These are phyloP conservation scores for Stagonosporopsis cucurbitacearum DNA, from an alignment of 2,329 filamentous ascomycete species.

Conservation along the genomic window DNA sequence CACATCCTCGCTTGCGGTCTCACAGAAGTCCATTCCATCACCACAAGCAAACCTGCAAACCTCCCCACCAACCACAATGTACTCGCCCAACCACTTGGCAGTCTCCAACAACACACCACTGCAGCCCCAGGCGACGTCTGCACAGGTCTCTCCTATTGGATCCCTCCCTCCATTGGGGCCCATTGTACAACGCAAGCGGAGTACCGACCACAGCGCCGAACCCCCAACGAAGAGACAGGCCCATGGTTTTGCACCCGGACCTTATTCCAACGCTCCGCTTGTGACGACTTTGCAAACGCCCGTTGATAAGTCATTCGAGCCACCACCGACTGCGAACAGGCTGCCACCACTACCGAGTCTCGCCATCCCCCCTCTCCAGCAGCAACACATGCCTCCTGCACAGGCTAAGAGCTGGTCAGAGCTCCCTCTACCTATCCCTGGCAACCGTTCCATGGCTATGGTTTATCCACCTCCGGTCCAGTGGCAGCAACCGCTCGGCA, in stretches of 20 bases:
- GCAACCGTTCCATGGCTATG: conserved; percentile 74
- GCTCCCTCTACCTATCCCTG: conserved; percentile 58
- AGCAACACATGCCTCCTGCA: conserved; percentile 31
- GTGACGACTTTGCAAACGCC: conserved; percentile 47
- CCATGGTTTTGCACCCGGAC: conserved; percentile 45
- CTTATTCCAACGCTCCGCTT: conserved; percentile 44
- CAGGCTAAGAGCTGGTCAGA: conserved; percentile 53
- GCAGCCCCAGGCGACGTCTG: conserved; percentile 50
- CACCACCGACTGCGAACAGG: conserved; percentile 50
- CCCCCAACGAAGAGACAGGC: conserved; percentile 63
- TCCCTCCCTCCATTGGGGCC: conserved; percentile 51
- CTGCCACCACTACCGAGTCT: conserved; percentile 75
- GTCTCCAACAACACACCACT: conserved; percentile 51
- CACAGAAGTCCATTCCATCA: conserved; percentile 56
- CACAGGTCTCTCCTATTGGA: conserved; percentile 53
- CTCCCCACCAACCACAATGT: conserved; percentile 56
- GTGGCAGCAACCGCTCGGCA: conserved; percentile 56
- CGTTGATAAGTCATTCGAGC: conserved; percentile 44
- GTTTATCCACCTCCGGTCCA: conserved; percentile 69
- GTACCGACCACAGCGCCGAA: conserved; percentile 62
- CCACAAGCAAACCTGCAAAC: conserved; percentile 59
- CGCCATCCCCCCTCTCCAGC: conserved; percentile 63
- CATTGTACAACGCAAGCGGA: conserved; percentile 62
- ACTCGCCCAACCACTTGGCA: conserved; percentile 53
- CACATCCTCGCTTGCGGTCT: conserved; percentile 48